Percentiles rank a stretch among this genome's conserved stretches.
phyloP scores from a whole-genome alignment of 75 land plant genomes.

The Isoetes taiwanensis region DNA sequence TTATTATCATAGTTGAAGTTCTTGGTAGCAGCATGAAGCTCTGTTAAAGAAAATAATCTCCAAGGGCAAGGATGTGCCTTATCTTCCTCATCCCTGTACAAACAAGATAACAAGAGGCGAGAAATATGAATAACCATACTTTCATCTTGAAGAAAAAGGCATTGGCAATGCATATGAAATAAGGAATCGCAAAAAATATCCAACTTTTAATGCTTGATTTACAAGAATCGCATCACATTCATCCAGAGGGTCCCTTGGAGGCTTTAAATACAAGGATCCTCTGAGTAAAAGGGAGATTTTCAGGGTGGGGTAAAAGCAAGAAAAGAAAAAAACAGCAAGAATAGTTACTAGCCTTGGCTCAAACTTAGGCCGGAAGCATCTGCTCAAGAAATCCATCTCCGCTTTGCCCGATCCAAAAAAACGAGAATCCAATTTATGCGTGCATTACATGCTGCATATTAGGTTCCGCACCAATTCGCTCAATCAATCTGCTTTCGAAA shows the following conservation, averaged over 20 bases:
- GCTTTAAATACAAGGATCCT: neutral
- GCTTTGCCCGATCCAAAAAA: too few relatives aligned
- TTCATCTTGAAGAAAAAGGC: too few relatives aligned
- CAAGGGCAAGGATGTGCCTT: too few relatives aligned
- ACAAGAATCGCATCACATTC: neutral
- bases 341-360: neutral
- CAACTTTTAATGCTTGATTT: neutral
- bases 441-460: too few relatives aligned
- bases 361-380: neutral
- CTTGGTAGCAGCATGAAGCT: neutral
- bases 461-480: too few relatives aligned
- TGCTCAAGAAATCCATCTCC: neutral
- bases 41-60: conserved; percentile 4
- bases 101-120: neutral
- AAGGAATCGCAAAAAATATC: neutral
- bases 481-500: too few relatives aligned
- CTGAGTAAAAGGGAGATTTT: too few relatives aligned
- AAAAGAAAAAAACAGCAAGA: neutral
- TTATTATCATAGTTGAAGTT: conserved; percentile 4
- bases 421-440: too few relatives aligned
- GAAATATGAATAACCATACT: too few relatives aligned
- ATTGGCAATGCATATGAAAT: too few relatives aligned
- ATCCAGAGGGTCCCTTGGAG: neutral
- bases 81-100: neutral
- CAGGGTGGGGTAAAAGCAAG: too few relatives aligned